Evolutionary conservation across 345 rosid genomes (phyloP).

Genomic region (Eutrema yunnanense): DNA sequence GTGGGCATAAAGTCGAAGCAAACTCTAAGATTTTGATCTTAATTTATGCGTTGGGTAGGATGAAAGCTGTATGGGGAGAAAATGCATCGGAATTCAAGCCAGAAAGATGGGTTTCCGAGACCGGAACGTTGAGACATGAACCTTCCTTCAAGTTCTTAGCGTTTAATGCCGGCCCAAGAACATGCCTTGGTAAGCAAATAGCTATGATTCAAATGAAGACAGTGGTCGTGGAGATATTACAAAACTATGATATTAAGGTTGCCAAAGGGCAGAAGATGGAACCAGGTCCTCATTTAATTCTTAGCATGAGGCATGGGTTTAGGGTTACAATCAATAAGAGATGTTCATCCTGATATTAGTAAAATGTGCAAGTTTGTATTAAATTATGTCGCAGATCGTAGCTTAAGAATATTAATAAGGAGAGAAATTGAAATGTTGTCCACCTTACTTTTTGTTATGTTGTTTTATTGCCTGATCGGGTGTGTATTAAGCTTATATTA

Average conservation of each 20-base stretch:
- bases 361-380: not conserved
- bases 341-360: not conserved
- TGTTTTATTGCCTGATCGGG: no score
- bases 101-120: constrained; percentile 14
- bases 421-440: no score
- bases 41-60: constrained; percentile 26
- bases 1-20: constrained; percentile 19
- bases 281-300: no score
- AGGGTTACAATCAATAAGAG: no score
- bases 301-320: no score
- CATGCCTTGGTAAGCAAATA: no score
- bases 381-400: not conserved
- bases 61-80: constrained; percentile 17
- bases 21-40: constrained; percentile 1
- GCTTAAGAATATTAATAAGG: not conserved
- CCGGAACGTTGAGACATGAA: not conserved
- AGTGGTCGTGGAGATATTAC: no score
- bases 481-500: no score
- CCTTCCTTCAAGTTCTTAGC: constrained; percentile 15
- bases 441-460: no score
- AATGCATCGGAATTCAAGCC: constrained; percentile 27
- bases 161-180: constrained; percentile 21
- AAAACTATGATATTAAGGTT: no score
- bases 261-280: no score
- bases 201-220: no score